Percentiles rank a stretch among this genome's conserved stretches.
These are phyloP conservation scores for Helotiales sp. DNA, from an alignment of 2,329 filamentous ascomycete species.

Conservation along the genomic window DNA sequence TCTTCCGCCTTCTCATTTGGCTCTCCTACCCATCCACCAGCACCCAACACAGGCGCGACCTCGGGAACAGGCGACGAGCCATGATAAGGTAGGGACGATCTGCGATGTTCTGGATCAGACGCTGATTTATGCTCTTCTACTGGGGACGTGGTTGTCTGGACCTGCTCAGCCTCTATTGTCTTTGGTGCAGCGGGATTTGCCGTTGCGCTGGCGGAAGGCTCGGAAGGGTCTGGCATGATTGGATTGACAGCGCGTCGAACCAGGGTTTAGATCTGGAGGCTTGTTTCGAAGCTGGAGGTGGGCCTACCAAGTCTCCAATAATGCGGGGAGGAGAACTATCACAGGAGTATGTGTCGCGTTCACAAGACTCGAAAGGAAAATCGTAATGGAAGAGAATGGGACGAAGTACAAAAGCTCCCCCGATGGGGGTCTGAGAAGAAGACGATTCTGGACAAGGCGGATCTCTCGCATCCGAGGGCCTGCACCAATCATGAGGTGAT, in stretches of 20 bases:
- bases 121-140: slow-evolving; percentile 22
- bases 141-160: slow-evolving; percentile 2
- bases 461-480: background rate
- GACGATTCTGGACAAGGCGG: background rate
- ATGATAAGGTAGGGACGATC: slow-evolving; percentile 8
- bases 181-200: slow-evolving; percentile 16
- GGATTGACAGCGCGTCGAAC: slow-evolving; percentile 5
- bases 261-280: background rate
- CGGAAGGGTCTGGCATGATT: slow-evolving; percentile 19
- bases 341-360: background rate
- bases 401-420: background rate
- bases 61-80: slow-evolving; percentile 13
- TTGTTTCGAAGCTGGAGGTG: no score
- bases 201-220: slow-evolving; percentile 6
- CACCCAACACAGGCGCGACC: slow-evolving; percentile 16
- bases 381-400: background rate
- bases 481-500: background rate
- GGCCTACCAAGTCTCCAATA: no score
- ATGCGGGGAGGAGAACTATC: background rate
- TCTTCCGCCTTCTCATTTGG: slow-evolving; percentile 16
- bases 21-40: slow-evolving; percentile 11
- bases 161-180: background rate
- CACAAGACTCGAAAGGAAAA: background rate
- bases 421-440: background rate
- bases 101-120: slow-evolving; percentile 4